Conservation (phyloP, 495 filamentous ascomycete genomes). For the Pyrenula aspistea region DNA sequence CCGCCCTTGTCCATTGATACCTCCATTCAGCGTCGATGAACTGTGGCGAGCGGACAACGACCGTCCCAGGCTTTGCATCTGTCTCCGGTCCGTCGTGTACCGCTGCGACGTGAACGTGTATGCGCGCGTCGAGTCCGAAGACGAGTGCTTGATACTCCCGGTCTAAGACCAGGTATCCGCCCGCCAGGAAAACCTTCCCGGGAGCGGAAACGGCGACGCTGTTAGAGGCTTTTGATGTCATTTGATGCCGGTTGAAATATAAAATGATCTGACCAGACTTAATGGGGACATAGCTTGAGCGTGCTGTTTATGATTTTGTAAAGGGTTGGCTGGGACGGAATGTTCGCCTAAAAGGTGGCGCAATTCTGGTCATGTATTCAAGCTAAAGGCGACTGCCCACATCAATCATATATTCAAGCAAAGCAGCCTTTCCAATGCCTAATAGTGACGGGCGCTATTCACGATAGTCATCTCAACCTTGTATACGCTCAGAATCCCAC, state of each 20-base stretch:
- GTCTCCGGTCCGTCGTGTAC: conserved; percentile 14
- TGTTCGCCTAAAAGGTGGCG: too few relatives aligned
- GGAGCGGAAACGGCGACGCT: conserved; percentile 73
- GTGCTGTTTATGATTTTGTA: too few relatives aligned
- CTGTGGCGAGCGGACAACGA: conserved; percentile 82
- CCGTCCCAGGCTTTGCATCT: conserved; percentile 28
- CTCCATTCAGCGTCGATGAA: conserved; percentile 78
- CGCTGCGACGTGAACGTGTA: conserved; percentile 67
- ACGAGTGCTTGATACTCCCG: conserved; percentile 78
- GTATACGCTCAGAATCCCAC: too few relatives aligned
- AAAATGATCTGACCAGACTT: background rate
- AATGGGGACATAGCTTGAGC: too few relatives aligned
- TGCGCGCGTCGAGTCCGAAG: conserved; percentile 87
- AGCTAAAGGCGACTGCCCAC: too few relatives aligned
- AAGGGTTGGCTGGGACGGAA: too few relatives aligned
- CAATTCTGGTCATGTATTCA: too few relatives aligned
- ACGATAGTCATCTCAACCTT: too few relatives aligned
- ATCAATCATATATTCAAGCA: too few relatives aligned
- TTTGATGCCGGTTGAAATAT: background rate
- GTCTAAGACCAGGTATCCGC: conserved; percentile 91
- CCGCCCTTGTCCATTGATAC: conserved; percentile 59
- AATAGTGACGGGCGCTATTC: too few relatives aligned
- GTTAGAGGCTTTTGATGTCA: conserved; percentile 5
- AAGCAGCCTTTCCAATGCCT: too few relatives aligned
- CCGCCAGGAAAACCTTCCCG: conserved; percentile 89